Percentiles rank a stretch among this genome's conserved stretches.
Conservation (phyloP, 192 early-diverging fungal genomes). For the Coemansia sp. region DNA sequence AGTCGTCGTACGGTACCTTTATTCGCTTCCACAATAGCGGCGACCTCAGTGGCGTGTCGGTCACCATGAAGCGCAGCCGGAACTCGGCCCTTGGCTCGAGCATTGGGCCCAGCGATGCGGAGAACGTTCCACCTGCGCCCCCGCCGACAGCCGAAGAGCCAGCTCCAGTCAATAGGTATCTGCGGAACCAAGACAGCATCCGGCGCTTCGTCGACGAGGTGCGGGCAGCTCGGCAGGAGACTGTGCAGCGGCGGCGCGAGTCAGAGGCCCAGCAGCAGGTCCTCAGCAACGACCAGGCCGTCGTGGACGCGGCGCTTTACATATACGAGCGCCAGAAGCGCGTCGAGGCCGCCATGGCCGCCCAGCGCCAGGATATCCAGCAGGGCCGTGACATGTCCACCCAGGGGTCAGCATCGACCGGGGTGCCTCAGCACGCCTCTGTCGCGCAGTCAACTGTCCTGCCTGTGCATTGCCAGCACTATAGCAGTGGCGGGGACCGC, state of each 20-base stretch:
- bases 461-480: neutral
- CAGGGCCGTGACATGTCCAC: slow-evolving; percentile 4
- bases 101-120: too few relatives aligned
- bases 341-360: neutral
- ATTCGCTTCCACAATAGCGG: slow-evolving; percentile 47
- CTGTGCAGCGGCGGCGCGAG: slow-evolving; percentile 15
- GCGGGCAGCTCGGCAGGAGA: slow-evolving; percentile 22
- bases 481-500: slow-evolving; percentile 1
- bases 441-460: neutral
- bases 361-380: neutral
- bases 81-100: too few relatives aligned
- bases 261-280: slow-evolving; percentile 14
- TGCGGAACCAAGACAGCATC: slow-evolving; percentile 34
- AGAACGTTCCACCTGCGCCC: neutral
- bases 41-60: slow-evolving; percentile 38
- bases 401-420: neutral
- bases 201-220: slow-evolving; percentile 33
- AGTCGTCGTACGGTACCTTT: slow-evolving; percentile 46
- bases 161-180: slow-evolving; percentile 11
- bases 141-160: too few relatives aligned
- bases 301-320: slow-evolving; percentile 33
- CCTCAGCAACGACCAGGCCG: slow-evolving; percentile 31
- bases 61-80: neutral
- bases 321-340: slow-evolving; percentile 36
- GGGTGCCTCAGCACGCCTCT: neutral